These are phyloP conservation scores for Boletus barrowsii DNA, from an alignment of 768 basidiomycete genomes.

Conservation along the genomic window DNA sequence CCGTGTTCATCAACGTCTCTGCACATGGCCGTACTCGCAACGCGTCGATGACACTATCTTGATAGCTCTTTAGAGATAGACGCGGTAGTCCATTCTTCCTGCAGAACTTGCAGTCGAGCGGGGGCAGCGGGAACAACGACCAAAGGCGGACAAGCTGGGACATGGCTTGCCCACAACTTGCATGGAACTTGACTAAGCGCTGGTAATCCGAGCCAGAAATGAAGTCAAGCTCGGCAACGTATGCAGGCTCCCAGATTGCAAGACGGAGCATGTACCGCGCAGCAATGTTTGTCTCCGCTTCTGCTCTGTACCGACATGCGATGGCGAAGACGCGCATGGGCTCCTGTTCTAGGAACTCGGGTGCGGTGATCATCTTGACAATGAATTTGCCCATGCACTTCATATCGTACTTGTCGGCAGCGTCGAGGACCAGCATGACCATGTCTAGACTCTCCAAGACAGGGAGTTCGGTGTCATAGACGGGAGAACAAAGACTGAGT, in stretches of 20 bases:
- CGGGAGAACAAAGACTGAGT: slow-evolving; percentile 48
- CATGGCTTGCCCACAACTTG: slow-evolving; percentile 34
- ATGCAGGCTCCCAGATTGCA: slow-evolving; percentile 32
- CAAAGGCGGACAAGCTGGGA: slow-evolving; percentile 32
- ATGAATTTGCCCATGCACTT: slow-evolving; percentile 38
- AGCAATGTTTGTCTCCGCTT: slow-evolving; percentile 35
- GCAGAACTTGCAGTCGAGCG: slow-evolving; percentile 33
- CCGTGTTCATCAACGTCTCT: slow-evolving; percentile 27
- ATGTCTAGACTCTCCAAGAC: slow-evolving; percentile 37
- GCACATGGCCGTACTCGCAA: slow-evolving; percentile 32
- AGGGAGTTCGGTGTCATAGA: slow-evolving; percentile 35
- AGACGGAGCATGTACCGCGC: slow-evolving; percentile 36
- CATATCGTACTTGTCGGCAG: slow-evolving; percentile 53
- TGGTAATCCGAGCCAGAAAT: slow-evolving; percentile 38
- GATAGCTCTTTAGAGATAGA: slow-evolving; percentile 29
- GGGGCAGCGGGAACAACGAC: slow-evolving; percentile 30
- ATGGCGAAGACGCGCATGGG: slow-evolving; percentile 37
- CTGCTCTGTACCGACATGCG: slow-evolving; percentile 36
- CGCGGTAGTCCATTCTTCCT: slow-evolving; percentile 35
- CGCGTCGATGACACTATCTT: slow-evolving; percentile 33
- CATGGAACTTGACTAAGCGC: slow-evolving; percentile 35
- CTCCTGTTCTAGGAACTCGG: slow-evolving; percentile 33
- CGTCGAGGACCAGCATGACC: slow-evolving; percentile 41
- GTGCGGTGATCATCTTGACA: slow-evolving; percentile 31
- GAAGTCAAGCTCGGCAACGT: slow-evolving; percentile 35